Evolutionary conservation across 257 asterid genomes (phyloP), one percentile per base, ranked within the genome.

Genomic region (Knoxia roxburghii): DNA sequence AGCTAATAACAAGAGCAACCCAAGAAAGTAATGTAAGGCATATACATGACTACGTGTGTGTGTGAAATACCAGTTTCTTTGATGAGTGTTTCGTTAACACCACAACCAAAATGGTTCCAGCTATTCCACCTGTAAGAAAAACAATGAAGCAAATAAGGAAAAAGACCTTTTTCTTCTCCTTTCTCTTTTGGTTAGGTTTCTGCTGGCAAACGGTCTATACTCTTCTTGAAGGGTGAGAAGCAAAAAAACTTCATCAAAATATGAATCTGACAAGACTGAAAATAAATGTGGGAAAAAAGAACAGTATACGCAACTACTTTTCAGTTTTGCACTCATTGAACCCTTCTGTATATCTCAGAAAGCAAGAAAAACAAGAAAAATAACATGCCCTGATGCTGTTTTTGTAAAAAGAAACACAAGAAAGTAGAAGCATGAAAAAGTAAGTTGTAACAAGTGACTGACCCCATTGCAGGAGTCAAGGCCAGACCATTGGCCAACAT

Each of bases 21-120:
- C 17, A 45, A 45, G 20, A 15, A 39, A 39, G 45, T 39, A 8
- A 39, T 39, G 2, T n/a, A n/a, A n/a, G n/a, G n/a, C n/a, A n/a
- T n/a, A 43, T 15, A 2, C 49, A 43, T 43, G 49, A 6, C 2
- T 13, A 23, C 4, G 45, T 39, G 45, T 6, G 45, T 6, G 45
- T 39, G 45, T 39, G 45, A 39, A 39, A 5, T 39, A 89, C 96
- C 98, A 41, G 96, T 87, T 82, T 90, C 82, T 82, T 59, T 83
- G 43, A 93, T 82, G 68, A 88, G 69, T 21, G 78, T 79, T 72
- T 92, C 98, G 75, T 88, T 89, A 67, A 92, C 73, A 7, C 72
- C 55, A 73, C 98, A 92, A 39, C 39, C 65, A 71, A 92, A 89
- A 73, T 89, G 95, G 64, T 92, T 92, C 98, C 98, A 92, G 73